A percentile compares a stretch with the other conserved stretches of the same genome.
Evolutionary conservation across 2,329 filamentous ascomycete genomes (phyloP).

Genomic region (Chaetomium sp.): DNA sequence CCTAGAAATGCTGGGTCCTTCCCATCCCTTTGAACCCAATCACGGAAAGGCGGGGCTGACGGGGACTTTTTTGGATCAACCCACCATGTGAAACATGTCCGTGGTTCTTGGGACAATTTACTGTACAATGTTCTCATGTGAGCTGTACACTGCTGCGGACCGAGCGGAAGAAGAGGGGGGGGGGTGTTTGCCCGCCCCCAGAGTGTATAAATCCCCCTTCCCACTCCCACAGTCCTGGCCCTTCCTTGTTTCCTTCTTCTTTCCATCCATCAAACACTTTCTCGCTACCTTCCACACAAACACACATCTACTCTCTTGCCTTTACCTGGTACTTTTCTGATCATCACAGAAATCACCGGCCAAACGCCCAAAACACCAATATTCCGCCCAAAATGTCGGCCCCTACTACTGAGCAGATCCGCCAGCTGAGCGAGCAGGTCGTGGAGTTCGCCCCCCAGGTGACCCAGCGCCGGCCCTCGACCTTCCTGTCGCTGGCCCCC

Average conservation of each 20-base stretch:
- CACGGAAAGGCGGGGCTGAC: slow-evolving; percentile 8
- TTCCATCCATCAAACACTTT: neutral
- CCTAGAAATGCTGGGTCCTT: slow-evolving; percentile 12
- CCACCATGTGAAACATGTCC: slow-evolving; percentile 14
- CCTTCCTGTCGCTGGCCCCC: slow-evolving; percentile 54
- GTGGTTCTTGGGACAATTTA: neutral
- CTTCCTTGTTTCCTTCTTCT: neutral
- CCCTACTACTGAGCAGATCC: slow-evolving; percentile 15
- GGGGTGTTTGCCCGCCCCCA: neutral
- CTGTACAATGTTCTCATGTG: slow-evolving; percentile 11
- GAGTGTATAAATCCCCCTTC: slow-evolving; percentile 4
- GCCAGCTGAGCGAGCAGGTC: slow-evolving; percentile 20
- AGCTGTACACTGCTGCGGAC: slow-evolving; percentile 12
- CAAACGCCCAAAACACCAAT: neutral
- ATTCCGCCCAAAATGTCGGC: slow-evolving; percentile 16
- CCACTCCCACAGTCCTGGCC: neutral
- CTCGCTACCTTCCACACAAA: neutral
- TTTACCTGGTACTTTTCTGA: neutral
- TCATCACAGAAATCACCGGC: neutral
- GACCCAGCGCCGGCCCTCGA: slow-evolving; percentile 28
- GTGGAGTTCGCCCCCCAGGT: slow-evolving; percentile 20
- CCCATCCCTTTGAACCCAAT: slow-evolving; percentile 15
- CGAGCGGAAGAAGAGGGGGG: neutral
- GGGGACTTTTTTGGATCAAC: slow-evolving; percentile 3
- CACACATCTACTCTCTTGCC: neutral